Evolutionary conservation across 2,329 filamentous ascomycete species (phyloP).

Genomic region (Ramularia endophylla): DNA sequence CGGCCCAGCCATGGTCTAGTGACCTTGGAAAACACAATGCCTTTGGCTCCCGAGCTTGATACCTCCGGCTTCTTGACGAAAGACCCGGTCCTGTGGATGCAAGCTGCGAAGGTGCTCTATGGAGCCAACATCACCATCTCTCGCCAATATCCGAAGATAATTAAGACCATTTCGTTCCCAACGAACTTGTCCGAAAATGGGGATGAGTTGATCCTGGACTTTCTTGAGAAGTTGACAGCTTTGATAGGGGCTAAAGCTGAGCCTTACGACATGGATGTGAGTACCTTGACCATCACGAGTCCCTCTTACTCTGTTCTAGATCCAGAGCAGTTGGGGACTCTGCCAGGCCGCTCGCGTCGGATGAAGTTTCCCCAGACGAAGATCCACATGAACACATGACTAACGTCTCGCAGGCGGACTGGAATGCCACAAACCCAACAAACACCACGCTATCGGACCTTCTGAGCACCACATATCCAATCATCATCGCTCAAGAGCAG

Average conservation of each 20-base stretch:
- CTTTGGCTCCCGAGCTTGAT: slow-evolving; percentile 43
- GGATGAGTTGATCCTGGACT: slow-evolving; percentile 37
- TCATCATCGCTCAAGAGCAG: slow-evolving; percentile 45
- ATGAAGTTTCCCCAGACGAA: too few species aligned
- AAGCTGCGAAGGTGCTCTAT: slow-evolving; percentile 42
- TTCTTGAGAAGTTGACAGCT: slow-evolving; percentile 37
- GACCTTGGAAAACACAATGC: slow-evolving; percentile 44
- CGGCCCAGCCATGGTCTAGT: slow-evolving; percentile 45
- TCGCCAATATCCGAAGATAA: slow-evolving; percentile 36
- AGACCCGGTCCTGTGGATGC: slow-evolving; percentile 40
- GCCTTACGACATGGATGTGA: slow-evolving; percentile 30
- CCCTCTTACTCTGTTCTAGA: too few species aligned
- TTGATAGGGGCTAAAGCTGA: slow-evolving; percentile 38
- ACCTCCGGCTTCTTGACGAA: slow-evolving; percentile 43
- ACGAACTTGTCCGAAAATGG: slow-evolving; percentile 31
- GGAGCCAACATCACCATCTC: slow-evolving; percentile 39
- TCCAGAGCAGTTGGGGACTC: too few species aligned
- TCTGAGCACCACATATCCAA: slow-evolving; percentile 42
- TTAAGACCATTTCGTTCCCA: slow-evolving; percentile 41
- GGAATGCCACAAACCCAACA: slow-evolving; percentile 31
- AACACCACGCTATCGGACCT: slow-evolving; percentile 30
- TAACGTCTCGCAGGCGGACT: slow-evolving; percentile 20
- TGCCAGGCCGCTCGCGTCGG: too few species aligned
- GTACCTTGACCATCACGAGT: too few species aligned
- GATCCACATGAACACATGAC: too few species aligned